Evolutionary conservation across 495 filamentous ascomycete species (phyloP).

Genomic region (Penicillium maclennaniae): DNA sequence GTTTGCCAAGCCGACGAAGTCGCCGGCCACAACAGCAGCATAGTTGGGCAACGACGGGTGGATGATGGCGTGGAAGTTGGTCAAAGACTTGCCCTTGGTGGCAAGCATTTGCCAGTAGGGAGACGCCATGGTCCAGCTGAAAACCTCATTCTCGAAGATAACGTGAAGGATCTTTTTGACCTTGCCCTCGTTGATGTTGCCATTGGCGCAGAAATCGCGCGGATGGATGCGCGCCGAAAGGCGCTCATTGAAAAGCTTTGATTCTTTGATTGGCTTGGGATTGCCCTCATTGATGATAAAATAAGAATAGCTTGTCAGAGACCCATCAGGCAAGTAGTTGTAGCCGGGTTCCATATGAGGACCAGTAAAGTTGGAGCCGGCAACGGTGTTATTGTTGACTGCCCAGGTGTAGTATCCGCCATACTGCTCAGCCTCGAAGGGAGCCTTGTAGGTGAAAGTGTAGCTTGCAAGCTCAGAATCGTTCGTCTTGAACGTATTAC

Average conservation of each 20-base stretch:
- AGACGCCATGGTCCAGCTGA: constrained; percentile 12
- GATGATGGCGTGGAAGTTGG: constrained; percentile 8
- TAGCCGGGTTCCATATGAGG: constrained; percentile 1
- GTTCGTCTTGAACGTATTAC: constrained; percentile 2
- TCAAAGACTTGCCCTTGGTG: constrained; percentile 12
- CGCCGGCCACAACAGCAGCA: constrained; percentile 9
- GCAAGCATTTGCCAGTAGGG: constrained; percentile 17
- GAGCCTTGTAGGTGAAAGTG: constrained; percentile 9
- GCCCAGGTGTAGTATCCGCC: constrained; percentile 17
- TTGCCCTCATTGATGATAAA: constrained; percentile 10
- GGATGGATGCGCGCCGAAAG: background rate
- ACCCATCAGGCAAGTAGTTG: background rate
- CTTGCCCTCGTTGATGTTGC: background rate
- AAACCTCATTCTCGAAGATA: constrained; percentile 21
- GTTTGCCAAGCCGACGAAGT: constrained; percentile 8
- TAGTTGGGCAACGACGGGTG: constrained; percentile 13
- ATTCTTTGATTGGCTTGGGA: constrained; percentile 6
- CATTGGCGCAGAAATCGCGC: background rate
- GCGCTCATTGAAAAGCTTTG: background rate
- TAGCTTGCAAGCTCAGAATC: constrained; percentile 6
- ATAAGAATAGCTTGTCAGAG: constrained; percentile 9
- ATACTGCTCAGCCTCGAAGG: constrained; percentile 10
- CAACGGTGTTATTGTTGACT: constrained; percentile 18
- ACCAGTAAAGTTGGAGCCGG: constrained; percentile 9
- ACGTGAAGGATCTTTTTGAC: constrained; percentile 21